Evolutionary conservation across 148 eudicot genomes (phyloP).

Genomic region (Camellia sinensis): DNA sequence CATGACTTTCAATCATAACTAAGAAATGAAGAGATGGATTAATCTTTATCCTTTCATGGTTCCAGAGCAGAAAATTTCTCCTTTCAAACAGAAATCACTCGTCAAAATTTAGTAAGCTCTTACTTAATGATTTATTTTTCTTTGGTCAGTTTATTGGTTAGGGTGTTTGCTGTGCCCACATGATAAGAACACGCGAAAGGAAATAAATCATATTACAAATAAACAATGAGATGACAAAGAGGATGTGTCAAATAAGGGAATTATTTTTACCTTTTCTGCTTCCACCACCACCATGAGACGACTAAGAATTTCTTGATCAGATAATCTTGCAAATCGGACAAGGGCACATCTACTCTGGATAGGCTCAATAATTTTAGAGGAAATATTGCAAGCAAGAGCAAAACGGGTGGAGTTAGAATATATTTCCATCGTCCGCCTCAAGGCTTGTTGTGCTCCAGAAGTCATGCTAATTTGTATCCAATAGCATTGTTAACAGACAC

Average conservation of each 20-base stretch:
- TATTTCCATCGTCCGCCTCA: slow-evolving; percentile 96
- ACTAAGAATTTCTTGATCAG: slow-evolving; percentile 96
- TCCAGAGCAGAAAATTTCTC: neutral
- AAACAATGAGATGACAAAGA: neutral
- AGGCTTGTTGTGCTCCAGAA: slow-evolving; percentile 97
- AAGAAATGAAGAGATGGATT: neutral
- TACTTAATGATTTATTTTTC: neutral
- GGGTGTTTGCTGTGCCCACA: neutral
- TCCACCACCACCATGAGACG: slow-evolving; percentile 88
- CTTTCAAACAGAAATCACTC: neutral
- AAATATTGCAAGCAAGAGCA: slow-evolving; percentile 96
- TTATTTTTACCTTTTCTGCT: slow-evolving; percentile 65
- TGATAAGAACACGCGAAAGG: neutral
- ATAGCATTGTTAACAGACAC: slow-evolving; percentile 8
- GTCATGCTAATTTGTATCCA: slow-evolving; percentile 67
- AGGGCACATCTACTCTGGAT: slow-evolving; percentile 99
- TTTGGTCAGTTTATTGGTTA: neutral
- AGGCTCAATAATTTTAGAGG: slow-evolving; percentile 93
- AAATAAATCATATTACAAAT: neutral
- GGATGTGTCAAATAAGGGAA: neutral
- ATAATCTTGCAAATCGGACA: slow-evolving; percentile 87
- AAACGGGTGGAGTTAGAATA: slow-evolving; percentile 94
- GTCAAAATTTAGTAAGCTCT: neutral
- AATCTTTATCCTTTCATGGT: neutral
- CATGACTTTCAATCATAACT: neutral